A percentile compares a stretch with the other conserved stretches of the same genome.
phyloP scores from a whole-genome alignment of 225 moss, liverwort and hornwort species.

The Bryoerythrophyllum caledonicum region DNA sequence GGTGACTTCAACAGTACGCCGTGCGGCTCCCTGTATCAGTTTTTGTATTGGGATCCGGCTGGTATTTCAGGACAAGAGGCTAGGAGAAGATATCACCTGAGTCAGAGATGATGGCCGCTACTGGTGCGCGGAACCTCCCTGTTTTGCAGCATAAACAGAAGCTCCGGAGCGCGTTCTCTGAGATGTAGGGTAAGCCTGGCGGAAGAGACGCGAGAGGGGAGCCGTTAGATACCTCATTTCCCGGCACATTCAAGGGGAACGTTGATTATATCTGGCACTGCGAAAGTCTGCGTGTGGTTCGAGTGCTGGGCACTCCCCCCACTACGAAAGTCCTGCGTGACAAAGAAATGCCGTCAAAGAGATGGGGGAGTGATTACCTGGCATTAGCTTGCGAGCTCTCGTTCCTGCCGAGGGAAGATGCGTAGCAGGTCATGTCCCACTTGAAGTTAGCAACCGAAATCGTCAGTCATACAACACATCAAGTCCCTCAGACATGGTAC shows the following conservation, averaged over 20 bases:
- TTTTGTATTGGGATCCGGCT: too few relatives aligned
- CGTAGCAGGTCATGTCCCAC: constrained; percentile 11
- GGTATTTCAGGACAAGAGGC: too few relatives aligned
- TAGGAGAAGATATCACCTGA: too few relatives aligned
- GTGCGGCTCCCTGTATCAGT: too few relatives aligned
- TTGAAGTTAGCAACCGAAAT: background rate
- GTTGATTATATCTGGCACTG: constrained; percentile 78
- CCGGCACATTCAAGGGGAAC: constrained; percentile 52
- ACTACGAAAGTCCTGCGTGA: constrained; percentile 40
- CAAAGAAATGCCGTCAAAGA: constrained; percentile 31
- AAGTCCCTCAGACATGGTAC: background rate
- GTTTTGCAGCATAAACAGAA: constrained; percentile 50
- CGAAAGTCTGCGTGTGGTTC: constrained; percentile 41
- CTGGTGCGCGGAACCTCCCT: constrained; percentile 21
- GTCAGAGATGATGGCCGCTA: too few relatives aligned
- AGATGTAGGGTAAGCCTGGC: constrained; percentile 61
- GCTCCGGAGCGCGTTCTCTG: constrained; percentile 53
- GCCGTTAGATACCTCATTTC: constrained; percentile 49
- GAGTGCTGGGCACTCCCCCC: constrained; percentile 65
- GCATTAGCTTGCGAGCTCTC: constrained; percentile 66
- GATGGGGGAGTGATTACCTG: constrained; percentile 72
- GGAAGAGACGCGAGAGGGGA: constrained; percentile 57
- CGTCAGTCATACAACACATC: background rate
- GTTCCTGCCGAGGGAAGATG: constrained; percentile 11
- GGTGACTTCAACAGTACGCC: too few relatives aligned